Base-by-base conservation (phyloP, 495 filamentous ascomycete species). In the Friedmanniomyces endolithicus region DNA sequence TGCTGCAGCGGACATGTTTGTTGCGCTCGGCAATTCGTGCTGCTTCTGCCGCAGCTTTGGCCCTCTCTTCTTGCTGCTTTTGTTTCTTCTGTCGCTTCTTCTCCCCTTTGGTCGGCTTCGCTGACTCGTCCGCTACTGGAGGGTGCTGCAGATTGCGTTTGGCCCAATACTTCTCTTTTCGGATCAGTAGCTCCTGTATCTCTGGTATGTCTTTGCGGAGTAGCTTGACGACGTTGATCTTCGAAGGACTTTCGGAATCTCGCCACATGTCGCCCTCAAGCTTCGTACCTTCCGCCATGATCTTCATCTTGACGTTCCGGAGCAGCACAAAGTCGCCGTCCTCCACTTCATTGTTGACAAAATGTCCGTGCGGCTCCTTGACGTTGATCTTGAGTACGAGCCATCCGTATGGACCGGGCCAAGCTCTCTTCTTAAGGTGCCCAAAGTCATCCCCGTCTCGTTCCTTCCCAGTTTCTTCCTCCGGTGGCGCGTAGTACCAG, bases 331-430 rank as follows among this genome's bases (percentile, higher is more conserved):
- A 79, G 22, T 79, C 67, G 1, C 77, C 78, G 33, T 73, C 70
- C 1, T 74, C 70, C 34, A 94, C 69, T 9, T 80, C 65, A 0
- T 70, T 58, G n/a, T 72, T 72, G 12, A 79, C 74, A 61, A 70
- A 79, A 6, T 56, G 49, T 1, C 83, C 80, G 66, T 96, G 86
- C 0, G 78, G 76, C 45, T 83, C 79, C 68, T 75, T 94, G 12
- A 87, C 71, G 7, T 82, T 84, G 27, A 95, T 67, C 56, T 83
- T 81, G 19, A 98, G 69, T 3, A 82, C 80, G 64, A 81, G 71
- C 63, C 83, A 80, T 22, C 89, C 90, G 56, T 74, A 84, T 0
- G 90, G 90, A 0, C 90, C 90, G 1, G 74, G 71, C 87, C 88
- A 95, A 17, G 53, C n/a, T 62, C 71, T 20, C 56, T 72, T 60